Evolutionary conservation across 306 rosid species (phyloP).

Genomic region (Astragalus membranaceus): DNA sequence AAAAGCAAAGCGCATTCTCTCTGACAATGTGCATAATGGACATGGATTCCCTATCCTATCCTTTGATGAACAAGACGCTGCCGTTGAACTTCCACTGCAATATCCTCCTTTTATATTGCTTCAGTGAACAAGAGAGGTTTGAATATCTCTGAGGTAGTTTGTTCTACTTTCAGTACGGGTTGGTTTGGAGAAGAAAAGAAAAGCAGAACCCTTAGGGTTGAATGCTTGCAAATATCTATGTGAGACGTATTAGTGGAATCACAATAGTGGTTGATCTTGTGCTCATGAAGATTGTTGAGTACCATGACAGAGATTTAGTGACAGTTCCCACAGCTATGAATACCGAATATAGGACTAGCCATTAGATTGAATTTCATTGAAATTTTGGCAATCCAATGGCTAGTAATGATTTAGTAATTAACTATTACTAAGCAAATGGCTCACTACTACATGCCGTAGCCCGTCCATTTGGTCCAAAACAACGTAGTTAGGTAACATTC

Average conservation of each 20-base stretch:
- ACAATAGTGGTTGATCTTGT: conserved; percentile 23
- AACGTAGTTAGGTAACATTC: conserved; percentile 10
- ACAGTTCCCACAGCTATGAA: conserved; percentile 17
- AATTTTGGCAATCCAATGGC: no score
- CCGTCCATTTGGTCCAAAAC: conserved; percentile 31
- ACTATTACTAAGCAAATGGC: no score
- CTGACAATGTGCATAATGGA: conserved; percentile 19
- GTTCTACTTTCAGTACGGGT: conserved; percentile 23
- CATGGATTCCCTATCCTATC: conserved; percentile 28
- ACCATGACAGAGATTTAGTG: neutral
- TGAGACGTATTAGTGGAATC: conserved; percentile 31
- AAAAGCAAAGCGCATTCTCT: neutral
- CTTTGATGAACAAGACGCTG: neutral
- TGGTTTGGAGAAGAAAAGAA: conserved; percentile 32
- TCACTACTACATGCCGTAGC: no score
- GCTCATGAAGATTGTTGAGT: conserved; percentile 15
- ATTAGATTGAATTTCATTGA: no score
- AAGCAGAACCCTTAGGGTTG: conserved; percentile 9
- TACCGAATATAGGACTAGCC: conserved; percentile 17
- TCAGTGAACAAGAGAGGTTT: conserved; percentile 33
- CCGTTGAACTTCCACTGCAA: conserved; percentile 5
- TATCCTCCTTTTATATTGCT: conserved; percentile 21
- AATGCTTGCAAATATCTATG: conserved; percentile 29
- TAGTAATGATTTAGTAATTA: no score
- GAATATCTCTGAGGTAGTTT: conserved; percentile 36